Evolutionary conservation across 2,329 filamentous ascomycete species (phyloP).

Genomic region (Ploettnerulaceae sp.): DNA sequence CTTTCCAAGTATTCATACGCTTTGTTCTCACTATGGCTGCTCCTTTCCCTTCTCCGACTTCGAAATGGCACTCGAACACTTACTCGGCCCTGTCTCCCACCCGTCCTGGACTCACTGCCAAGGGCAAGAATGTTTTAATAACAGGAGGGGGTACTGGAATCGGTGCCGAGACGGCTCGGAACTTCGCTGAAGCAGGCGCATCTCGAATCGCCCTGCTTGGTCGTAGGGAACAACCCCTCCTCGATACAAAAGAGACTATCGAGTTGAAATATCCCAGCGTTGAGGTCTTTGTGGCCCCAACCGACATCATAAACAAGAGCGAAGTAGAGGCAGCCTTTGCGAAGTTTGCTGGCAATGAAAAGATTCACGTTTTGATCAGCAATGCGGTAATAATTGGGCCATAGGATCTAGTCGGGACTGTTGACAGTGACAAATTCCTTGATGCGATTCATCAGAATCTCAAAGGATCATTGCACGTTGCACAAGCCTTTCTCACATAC

Average conservation of each 20-base stretch:
- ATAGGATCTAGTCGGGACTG: constrained; percentile 28
- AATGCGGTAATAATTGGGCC: constrained; percentile 36
- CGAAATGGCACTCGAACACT: constrained; percentile 34
- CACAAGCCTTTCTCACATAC: constrained; percentile 35
- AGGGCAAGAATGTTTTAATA: constrained; percentile 38
- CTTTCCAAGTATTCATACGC: neutral
- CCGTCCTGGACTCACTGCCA: constrained; percentile 38
- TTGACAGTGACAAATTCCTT: constrained; percentile 34
- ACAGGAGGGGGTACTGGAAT: constrained; percentile 45
- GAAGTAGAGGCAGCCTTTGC: constrained; percentile 35
- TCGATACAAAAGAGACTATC: constrained; percentile 37
- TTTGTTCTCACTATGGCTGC: constrained; percentile 25
- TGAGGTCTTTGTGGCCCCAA: constrained; percentile 33
- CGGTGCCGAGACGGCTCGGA: constrained; percentile 39
- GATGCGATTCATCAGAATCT: constrained; percentile 35
- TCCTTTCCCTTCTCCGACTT: constrained; percentile 38
- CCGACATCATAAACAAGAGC: constrained; percentile 33
- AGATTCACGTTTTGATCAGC: constrained; percentile 39
- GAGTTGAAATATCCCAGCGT: constrained; percentile 35
- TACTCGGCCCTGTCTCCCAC: constrained; percentile 38
- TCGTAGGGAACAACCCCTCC: constrained; percentile 35
- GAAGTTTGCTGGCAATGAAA: constrained; percentile 29
- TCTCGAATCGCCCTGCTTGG: constrained; percentile 41
- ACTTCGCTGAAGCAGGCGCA: constrained; percentile 43
- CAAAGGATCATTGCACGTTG: constrained; percentile 32